Percentiles rank a stretch among this genome's conserved stretches.
These are phyloP conservation scores for Xylaria bambusicola DNA, from an alignment of 495 filamentous ascomycete genomes.

Conservation along the genomic window DNA sequence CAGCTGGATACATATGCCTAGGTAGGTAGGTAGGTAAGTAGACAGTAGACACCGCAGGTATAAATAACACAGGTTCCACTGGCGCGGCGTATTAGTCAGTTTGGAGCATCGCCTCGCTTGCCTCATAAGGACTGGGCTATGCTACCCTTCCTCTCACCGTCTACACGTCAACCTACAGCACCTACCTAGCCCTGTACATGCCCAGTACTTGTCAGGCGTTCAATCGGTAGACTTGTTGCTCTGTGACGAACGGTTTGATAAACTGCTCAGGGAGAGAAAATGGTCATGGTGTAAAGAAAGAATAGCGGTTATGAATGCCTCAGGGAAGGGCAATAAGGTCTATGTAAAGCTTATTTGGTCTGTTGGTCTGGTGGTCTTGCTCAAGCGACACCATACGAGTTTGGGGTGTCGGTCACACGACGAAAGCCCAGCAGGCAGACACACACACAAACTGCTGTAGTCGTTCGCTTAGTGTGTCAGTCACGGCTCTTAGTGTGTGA, in stretches of 20 bases:
- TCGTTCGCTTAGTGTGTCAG: neutral
- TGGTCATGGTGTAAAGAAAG: neutral
- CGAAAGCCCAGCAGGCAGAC: slow-evolving; percentile 9
- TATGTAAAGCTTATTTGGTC: no score
- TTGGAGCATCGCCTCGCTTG: slow-evolving; percentile 16
- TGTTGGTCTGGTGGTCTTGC: neutral
- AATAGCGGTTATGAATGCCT: neutral
- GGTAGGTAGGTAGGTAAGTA: no score
- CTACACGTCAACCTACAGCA: neutral
- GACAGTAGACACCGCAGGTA: slow-evolving; percentile 9
- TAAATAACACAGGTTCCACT: slow-evolving; percentile 19
- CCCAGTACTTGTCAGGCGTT: neutral
- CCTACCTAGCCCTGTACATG: no score
- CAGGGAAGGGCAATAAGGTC: neutral
- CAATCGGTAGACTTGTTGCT: neutral
- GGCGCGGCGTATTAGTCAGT: slow-evolving; percentile 19
- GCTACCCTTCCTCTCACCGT: neutral
- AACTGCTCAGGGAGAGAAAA: neutral
- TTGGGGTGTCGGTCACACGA: slow-evolving; percentile 11
- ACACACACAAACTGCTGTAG: neutral
- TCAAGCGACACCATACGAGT: slow-evolving; percentile 2
- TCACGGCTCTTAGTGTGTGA: neutral
- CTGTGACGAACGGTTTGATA: neutral
- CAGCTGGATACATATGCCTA: slow-evolving; percentile 2
- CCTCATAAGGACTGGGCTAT: slow-evolving; percentile 16